These are phyloP conservation scores for carrot (Daucus carota) DNA, from an alignment of 129 eudicot genomes.

Conservation along the genomic window DNA sequence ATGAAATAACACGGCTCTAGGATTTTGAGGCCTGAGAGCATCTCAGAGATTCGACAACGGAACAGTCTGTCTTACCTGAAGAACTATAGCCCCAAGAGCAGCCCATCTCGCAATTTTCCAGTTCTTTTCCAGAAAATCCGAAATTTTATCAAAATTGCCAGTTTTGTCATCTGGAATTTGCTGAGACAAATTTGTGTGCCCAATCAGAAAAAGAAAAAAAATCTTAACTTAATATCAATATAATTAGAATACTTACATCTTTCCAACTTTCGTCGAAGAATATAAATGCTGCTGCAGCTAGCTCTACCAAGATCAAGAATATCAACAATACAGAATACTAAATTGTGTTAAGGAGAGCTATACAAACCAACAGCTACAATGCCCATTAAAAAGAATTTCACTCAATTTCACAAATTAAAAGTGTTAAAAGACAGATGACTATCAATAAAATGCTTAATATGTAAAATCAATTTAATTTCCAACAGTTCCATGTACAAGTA, in stretches of 20 bases:
- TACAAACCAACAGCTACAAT: conserved; percentile 7
- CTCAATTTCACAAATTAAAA: background rate
- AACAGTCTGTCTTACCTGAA: conserved; percentile 43
- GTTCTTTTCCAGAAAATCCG: conserved; percentile 56
- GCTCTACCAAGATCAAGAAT: conserved; percentile 59
- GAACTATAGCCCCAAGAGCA: conserved; percentile 73
- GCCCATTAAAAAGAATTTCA: background rate
- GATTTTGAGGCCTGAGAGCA: too few relatives aligned
- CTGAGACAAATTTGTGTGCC: conserved; percentile 34
- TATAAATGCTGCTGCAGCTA: conserved; percentile 70
- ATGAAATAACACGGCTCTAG: too few relatives aligned
- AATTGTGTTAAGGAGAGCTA: conserved; percentile 37
- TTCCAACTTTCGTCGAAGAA: conserved; percentile 84
- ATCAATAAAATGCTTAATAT: background rate
- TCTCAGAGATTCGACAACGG: background rate
- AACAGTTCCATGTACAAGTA: background rate
- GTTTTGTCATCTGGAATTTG: conserved; percentile 83
- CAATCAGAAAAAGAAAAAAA: conserved; percentile 9
- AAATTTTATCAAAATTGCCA: conserved; percentile 61
- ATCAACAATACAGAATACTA: conserved; percentile 73
- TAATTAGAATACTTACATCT: conserved; percentile 39
- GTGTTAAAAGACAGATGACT: background rate
- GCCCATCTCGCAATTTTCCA: conserved; percentile 85
- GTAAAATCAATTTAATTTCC: background rate
- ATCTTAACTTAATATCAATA: background rate